Evolutionary conservation across 2,329 filamentous ascomycete genomes (phyloP).

Genomic region (Botrytis porri): DNA sequence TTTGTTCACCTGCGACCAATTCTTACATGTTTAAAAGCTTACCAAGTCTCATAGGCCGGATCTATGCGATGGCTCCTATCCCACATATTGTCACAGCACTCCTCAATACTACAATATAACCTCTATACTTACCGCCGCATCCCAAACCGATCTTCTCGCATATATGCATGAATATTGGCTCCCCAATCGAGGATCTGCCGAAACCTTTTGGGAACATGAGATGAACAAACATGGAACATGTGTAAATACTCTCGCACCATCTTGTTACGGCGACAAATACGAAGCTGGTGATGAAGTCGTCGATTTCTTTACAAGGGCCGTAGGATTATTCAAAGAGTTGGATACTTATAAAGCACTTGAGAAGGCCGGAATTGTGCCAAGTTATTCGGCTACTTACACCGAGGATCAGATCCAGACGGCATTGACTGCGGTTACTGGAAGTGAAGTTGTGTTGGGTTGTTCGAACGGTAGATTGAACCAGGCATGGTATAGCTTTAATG

Average conservation of each 20-base stretch:
- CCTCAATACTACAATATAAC: constrained; percentile 65
- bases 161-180: constrained; percentile 66
- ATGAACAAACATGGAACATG: constrained; percentile 74
- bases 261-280: constrained; percentile 60
- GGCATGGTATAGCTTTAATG: constrained; percentile 45
- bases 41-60: constrained; percentile 50
- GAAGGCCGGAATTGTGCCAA: constrained; percentile 53
- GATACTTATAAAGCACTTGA: constrained; percentile 41
- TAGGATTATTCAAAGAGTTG: constrained; percentile 57
- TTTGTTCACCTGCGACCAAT: constrained; percentile 19
- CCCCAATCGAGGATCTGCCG: constrained; percentile 60
- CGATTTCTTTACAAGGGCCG: constrained; percentile 64
- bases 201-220: constrained; percentile 54
- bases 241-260: constrained; percentile 63
- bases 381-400: constrained; percentile 41
- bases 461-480: constrained; percentile 46
- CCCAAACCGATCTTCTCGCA: constrained; percentile 53
- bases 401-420: constrained; percentile 43
- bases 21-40: background rate
- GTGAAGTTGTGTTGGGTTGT: constrained; percentile 47
- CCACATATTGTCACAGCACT: constrained; percentile 60
- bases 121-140: constrained; percentile 55
- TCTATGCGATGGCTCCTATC: constrained; percentile 68
- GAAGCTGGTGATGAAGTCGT: constrained; percentile 59
- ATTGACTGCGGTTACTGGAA: constrained; percentile 45